phyloP scores from a whole-genome alignment of 2,329 filamentous ascomycete genomes.

The Neofusicoccum umdonicola region DNA sequence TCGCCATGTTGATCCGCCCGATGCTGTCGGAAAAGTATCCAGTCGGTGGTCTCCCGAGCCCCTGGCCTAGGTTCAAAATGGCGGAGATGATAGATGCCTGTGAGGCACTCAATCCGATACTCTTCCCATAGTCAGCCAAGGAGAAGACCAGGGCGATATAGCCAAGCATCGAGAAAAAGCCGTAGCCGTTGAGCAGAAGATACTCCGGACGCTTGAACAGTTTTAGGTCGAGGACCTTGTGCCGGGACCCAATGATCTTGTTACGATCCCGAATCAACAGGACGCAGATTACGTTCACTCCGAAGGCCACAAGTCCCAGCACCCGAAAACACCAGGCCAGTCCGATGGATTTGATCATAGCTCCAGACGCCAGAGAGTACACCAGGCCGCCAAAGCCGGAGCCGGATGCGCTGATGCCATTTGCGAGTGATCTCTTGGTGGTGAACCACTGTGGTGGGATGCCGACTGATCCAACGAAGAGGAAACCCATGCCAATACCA shows the following conservation, averaged over 20 bases:
- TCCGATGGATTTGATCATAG: conserved; percentile 30
- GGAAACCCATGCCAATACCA: conserved; percentile 35
- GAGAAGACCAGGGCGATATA: conserved; percentile 44
- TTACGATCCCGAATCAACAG: conserved; percentile 29
- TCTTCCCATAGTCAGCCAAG: conserved; percentile 43
- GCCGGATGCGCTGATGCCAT: conserved; percentile 34
- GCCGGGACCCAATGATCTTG: conserved; percentile 29
- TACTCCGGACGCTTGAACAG: conserved; percentile 33
- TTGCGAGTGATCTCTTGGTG: conserved; percentile 33
- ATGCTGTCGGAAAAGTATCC: conserved; percentile 43
- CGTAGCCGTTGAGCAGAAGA: conserved; percentile 35
- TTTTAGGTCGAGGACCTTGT: conserved; percentile 27
- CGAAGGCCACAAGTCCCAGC: conserved; percentile 28
- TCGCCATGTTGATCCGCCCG: conserved; percentile 40
- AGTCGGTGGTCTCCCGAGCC: conserved; percentile 42
- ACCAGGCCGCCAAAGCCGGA: conserved; percentile 34
- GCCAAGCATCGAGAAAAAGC: conserved; percentile 43
- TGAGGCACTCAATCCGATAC: conserved; percentile 36
- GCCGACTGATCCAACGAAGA: conserved; percentile 33
- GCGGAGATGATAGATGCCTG: conserved; percentile 40
- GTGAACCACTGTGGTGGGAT: conserved; percentile 41
- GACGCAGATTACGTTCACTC: conserved; percentile 22
- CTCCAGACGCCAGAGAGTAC: conserved; percentile 27
- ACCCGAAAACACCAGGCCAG: conserved; percentile 31
- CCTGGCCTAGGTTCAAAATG: conserved; percentile 47